A percentile compares a stretch with the other conserved stretches of the same genome.
Evolutionary conservation across 2,329 filamentous ascomycete species (phyloP).

Genomic region (Stachybotrys chlorohalonatus): DNA sequence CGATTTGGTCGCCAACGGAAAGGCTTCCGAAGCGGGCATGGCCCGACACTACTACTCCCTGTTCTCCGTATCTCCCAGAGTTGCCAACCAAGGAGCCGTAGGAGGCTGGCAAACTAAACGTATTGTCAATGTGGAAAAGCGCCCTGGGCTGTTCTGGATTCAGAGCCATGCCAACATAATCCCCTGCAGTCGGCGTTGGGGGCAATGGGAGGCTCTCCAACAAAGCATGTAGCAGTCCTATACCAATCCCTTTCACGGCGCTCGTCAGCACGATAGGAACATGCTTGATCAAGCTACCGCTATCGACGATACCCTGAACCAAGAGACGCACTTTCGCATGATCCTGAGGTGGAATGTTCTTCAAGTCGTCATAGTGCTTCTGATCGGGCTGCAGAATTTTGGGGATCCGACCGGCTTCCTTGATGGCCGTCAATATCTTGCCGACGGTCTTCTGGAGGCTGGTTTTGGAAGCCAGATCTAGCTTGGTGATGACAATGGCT

Average conservation of each 20-base stretch:
- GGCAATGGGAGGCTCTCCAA: slow-evolving; percentile 68
- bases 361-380: slow-evolving; percentile 39
- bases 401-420: slow-evolving; percentile 64
- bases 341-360: slow-evolving; percentile 47
- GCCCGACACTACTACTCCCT: slow-evolving; percentile 72
- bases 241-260: slow-evolving; percentile 73
- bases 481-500: slow-evolving; percentile 79
- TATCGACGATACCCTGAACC: slow-evolving; percentile 38
- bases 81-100: slow-evolving; percentile 25
- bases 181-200: slow-evolving; percentile 38
- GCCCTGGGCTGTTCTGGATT: slow-evolving; percentile 52
- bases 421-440: slow-evolving; percentile 68
- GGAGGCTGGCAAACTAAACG: slow-evolving; percentile 65
- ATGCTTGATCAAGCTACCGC: slow-evolving; percentile 33
- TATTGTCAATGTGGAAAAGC: slow-evolving; percentile 85
- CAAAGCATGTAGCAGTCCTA: slow-evolving; percentile 73
- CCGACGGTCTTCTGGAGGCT: slow-evolving; percentile 62
- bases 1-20: slow-evolving; percentile 66
- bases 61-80: slow-evolving; percentile 19
- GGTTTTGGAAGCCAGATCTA: slow-evolving; percentile 71
- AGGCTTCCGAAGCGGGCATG: slow-evolving; percentile 72
- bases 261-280: slow-evolving; percentile 87
- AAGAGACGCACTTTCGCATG: slow-evolving; percentile 47
- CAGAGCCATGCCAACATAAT: slow-evolving; percentile 44
- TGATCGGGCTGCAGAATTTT: slow-evolving; percentile 58